These are phyloP conservation scores for Fusarium multiceps DNA, from an alignment of 2,329 filamentous ascomycete species.

Conservation along the genomic window DNA sequence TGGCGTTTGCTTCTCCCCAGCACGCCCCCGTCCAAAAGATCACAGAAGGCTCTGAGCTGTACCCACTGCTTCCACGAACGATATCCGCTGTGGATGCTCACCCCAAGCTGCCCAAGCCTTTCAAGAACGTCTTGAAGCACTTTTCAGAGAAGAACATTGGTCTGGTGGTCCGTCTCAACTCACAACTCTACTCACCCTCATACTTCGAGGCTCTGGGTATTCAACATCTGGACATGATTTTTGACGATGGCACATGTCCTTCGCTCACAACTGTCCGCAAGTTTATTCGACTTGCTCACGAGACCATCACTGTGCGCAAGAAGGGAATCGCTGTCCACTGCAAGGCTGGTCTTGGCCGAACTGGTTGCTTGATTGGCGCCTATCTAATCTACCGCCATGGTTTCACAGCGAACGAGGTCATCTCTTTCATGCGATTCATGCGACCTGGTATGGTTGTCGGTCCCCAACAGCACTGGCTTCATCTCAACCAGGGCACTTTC, in stretches of 20 bases:
- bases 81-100: constrained; percentile 77
- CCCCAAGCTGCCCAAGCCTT: constrained; percentile 80
- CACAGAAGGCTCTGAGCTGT: constrained; percentile 77
- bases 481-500: constrained; percentile 96
- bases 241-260: constrained; percentile 97
- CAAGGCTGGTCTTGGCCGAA: constrained; percentile 95
- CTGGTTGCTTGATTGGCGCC: constrained; percentile 94
- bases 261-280: constrained; percentile 88
- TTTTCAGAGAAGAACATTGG: constrained; percentile 91
- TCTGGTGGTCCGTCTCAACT: constrained; percentile 94
- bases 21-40: constrained; percentile 80
- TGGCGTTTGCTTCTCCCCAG: constrained; percentile 96
- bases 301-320: constrained; percentile 90
- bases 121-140: constrained; percentile 95
- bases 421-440: constrained; percentile 99
- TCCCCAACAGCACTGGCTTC: constrained; percentile 98
- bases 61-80: constrained; percentile 78
- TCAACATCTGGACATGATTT: constrained; percentile 98
- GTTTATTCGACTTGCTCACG: constrained; percentile 94
- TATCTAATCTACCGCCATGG: constrained; percentile 98
- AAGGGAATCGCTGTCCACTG: constrained; percentile 97
- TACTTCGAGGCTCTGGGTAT: constrained; percentile 97
- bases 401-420: constrained; percentile 97
- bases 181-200: constrained; percentile 93
- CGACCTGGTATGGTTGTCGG: constrained; percentile 98